Evolutionary conservation across 768 basidiomycete genomes (phyloP), one percentile per base, ranked within the genome.

Genomic region (Auricularia cornea): DNA sequence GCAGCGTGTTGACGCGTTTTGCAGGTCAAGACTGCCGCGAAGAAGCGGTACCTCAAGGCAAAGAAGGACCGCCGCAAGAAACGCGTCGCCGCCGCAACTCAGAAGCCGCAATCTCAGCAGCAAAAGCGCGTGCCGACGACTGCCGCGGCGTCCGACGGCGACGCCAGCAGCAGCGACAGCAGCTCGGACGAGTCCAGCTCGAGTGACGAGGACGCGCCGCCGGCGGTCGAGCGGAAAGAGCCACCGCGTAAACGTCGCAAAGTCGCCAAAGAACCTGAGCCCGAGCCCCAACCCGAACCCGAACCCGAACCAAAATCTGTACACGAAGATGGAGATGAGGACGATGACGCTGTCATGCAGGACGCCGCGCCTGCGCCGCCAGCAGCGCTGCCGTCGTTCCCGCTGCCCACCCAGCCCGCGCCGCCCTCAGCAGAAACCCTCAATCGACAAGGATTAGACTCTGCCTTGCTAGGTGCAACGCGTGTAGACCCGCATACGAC

Each of bases 361-460:
- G 41, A 62, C 30, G 26, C 14, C 6, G 26, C 3, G 12, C 18
- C 71, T 0, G 73, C 75, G 10, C 71, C 72, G 20, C 67, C 62
- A 8, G 71, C 78, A 2, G 66, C 79, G 11, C 80, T 93, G 1
- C 87, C 87, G 0, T 80, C 80, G 0, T 92, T 94, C 70, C 89
- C 92, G 8, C 72, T 83, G 10, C 89, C 90, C 3, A 76, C 77
- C 5, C 76, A 81, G 23, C 91, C 90, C 0, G 75, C 84, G 68
- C 84, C 86, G 1, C 90, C 91, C 2, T 85, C 89, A 18, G 85
- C 85, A 71, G 78, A 83, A 3, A 77, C 79, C n/a, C 83, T 94
- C 23, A 86, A 86, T 10, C 75, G 88, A 33, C 91, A 92, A 72
- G 91, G 92, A 14, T 78, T 94, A 16, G 90, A 94, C 72, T 79